Percentiles rank a stretch among this genome's conserved stretches.
phyloP scores from a whole-genome alignment of 2,329 filamentous ascomycete genomes.

The Neofusicoccum ribis region DNA sequence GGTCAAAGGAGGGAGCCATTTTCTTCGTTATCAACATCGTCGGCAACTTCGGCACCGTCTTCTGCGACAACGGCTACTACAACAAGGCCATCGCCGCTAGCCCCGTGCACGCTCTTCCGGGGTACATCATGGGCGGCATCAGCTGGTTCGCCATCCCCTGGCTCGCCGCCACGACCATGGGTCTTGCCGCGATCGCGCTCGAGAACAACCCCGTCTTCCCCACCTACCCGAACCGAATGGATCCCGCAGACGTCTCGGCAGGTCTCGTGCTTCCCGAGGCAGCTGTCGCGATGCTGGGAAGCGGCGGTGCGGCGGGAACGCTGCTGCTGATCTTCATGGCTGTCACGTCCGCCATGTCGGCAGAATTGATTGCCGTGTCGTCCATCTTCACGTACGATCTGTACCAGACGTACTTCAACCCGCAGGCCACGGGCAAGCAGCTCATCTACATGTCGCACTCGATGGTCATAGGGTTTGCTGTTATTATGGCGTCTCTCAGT shows the following conservation, averaged over 20 bases:
- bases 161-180: conserved; percentile 86
- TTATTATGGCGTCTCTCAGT: conserved; percentile 76
- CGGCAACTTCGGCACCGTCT: conserved; percentile 81
- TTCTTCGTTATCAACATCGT: conserved; percentile 92
- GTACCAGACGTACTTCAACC: conserved; percentile 85
- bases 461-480: conserved; percentile 71
- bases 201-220: conserved; percentile 73
- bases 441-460: conserved; percentile 80
- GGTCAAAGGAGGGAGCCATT: conserved; percentile 74
- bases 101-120: conserved; percentile 81
- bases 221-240: conserved; percentile 71
- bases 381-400: conserved; percentile 88
- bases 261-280: conserved; percentile 84
- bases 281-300: conserved; percentile 78
- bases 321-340: conserved; percentile 57
- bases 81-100: conserved; percentile 91
- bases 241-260: conserved; percentile 71
- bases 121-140: conserved; percentile 83
- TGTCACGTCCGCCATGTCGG: conserved; percentile 46
- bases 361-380: conserved; percentile 64
- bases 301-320: conserved; percentile 75
- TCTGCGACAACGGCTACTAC: conserved; percentile 75
- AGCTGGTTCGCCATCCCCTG: conserved; percentile 93
- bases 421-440: conserved; percentile 68
- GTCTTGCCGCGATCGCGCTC: conserved; percentile 75